These are phyloP conservation scores for Aspergillus niger DNA, from an alignment of 2,329 filamentous ascomycete genomes.

Conservation along the genomic window DNA sequence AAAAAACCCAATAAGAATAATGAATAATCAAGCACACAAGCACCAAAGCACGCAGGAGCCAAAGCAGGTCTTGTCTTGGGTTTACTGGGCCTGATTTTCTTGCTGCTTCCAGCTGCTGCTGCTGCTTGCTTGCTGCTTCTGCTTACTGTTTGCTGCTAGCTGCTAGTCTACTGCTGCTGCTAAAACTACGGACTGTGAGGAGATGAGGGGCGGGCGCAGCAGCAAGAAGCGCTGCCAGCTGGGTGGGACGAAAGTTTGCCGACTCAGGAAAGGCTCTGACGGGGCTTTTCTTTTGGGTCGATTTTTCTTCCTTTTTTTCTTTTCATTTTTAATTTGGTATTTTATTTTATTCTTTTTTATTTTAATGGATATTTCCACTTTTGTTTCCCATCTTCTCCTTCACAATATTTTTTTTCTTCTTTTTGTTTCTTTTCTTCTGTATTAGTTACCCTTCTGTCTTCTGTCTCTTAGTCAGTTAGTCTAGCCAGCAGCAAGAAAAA, in stretches of 20 bases:
- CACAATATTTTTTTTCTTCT: not conserved
- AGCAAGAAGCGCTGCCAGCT: slow-evolving; percentile 9
- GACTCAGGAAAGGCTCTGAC: slow-evolving; percentile 12
- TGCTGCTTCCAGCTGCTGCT: not conserved
- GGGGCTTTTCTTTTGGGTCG: too few relatives aligned
- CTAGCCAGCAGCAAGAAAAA: too few relatives aligned
- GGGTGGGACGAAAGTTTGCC: slow-evolving; percentile 27
- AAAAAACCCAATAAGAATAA: slow-evolving; percentile 19
- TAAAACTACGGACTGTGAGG: slow-evolving; percentile 1
- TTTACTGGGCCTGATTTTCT: not conserved
- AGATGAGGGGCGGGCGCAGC: slow-evolving; percentile 26
- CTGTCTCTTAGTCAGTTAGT: too few relatives aligned
- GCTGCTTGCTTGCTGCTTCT: not conserved
- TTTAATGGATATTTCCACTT: not conserved
- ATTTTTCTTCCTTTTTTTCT: not conserved
- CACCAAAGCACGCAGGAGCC: not conserved
- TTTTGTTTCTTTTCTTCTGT: not conserved
- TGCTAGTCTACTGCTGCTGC: not conserved
- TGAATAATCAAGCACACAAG: slow-evolving; percentile 6
- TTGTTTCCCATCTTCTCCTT: not conserved
- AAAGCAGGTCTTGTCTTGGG: not conserved
- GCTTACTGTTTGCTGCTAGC: not conserved
- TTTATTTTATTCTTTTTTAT: not conserved
- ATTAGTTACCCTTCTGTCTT: not conserved
- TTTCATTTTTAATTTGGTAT: not conserved